Percentiles rank a stretch among this genome's conserved stretches.
These are phyloP conservation scores for Nevesoporus exiguus DNA, from an alignment of 768 basidiomycete genomes.

Conservation along the genomic window DNA sequence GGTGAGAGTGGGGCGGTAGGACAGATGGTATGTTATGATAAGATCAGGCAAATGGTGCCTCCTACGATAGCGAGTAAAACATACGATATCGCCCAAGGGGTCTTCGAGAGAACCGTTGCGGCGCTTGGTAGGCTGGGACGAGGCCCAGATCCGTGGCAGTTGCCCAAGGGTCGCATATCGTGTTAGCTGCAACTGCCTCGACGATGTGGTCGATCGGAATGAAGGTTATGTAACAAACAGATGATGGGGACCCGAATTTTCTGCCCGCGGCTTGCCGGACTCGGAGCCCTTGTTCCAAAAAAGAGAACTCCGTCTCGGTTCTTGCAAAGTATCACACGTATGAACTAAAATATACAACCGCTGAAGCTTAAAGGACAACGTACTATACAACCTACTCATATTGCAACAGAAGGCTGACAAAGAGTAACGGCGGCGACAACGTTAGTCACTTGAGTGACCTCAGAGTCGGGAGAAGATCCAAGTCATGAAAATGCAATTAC, in stretches of 20 bases:
- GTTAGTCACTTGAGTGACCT: neutral
- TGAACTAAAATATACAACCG: neutral
- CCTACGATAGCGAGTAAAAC: conserved; percentile 20
- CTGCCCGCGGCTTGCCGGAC: neutral
- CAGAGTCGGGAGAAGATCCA: neutral
- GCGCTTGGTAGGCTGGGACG: conserved; percentile 23
- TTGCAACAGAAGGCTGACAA: neutral
- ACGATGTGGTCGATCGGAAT: neutral
- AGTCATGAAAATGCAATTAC: neutral
- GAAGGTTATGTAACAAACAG: neutral
- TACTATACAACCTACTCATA: neutral
- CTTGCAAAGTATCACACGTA: neutral
- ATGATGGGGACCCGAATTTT: neutral
- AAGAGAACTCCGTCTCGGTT: neutral
- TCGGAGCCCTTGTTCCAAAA: neutral
- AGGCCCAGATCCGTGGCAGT: neutral
- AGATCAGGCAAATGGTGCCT: conserved; percentile 9
- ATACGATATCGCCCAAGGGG: conserved; percentile 26
- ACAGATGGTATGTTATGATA: conserved; percentile 22
- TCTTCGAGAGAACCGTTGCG: conserved; percentile 18
- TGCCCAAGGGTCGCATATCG: neutral
- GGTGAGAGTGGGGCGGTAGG: neutral
- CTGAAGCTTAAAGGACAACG: neutral
- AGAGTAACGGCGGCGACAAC: neutral
- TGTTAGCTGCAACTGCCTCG: neutral